These are phyloP conservation scores for Oxytropis ochrocephala DNA, from an alignment of 306 rosid species.

Conservation along the genomic window DNA sequence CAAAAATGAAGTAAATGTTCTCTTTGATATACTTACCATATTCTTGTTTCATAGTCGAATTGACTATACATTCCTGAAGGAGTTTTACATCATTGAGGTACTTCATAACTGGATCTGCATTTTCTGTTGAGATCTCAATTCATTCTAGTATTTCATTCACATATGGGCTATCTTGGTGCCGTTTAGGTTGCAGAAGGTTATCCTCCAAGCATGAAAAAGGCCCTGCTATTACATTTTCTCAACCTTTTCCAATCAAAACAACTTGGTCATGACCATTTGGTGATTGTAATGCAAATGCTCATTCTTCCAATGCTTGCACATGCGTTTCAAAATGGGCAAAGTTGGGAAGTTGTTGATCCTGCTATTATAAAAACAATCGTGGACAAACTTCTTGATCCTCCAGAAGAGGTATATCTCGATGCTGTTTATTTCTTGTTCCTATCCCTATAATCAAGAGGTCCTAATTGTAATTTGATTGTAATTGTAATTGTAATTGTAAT, in stretches of 20 bases:
- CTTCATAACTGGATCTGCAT: constrained; percentile 6
- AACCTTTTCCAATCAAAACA: constrained; percentile 85
- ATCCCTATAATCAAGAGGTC: too few relatives aligned
- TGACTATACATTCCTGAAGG: constrained; percentile 94
- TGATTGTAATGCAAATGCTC: constrained; percentile 96
- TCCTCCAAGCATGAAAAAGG: constrained; percentile 66
- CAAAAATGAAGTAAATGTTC: constrained; percentile 94
- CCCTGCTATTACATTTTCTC: constrained; percentile 77
- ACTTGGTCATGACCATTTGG: constrained; percentile 88
- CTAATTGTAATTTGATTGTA: too few relatives aligned
- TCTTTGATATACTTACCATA: constrained; percentile 92
- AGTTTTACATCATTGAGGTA: constrained; percentile 97
- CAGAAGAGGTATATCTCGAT: constrained; percentile 71
- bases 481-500: too few relatives aligned
- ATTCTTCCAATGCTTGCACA: constrained; percentile 99
- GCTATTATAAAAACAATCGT: constrained; percentile 80
- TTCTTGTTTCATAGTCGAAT: constrained; percentile 86
- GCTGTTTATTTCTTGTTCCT: not conserved
- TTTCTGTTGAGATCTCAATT: constrained; percentile 4
- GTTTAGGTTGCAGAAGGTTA: constrained; percentile 96
- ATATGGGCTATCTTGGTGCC: not conserved
- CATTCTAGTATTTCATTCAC: not conserved
- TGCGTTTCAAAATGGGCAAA: constrained; percentile 91
- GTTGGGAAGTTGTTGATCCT: constrained; percentile 98
- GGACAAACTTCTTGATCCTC: constrained; percentile 99